Evolutionary conservation across 2,329 filamentous ascomycete species (phyloP).

Genomic region (Fusarium annulatum): DNA sequence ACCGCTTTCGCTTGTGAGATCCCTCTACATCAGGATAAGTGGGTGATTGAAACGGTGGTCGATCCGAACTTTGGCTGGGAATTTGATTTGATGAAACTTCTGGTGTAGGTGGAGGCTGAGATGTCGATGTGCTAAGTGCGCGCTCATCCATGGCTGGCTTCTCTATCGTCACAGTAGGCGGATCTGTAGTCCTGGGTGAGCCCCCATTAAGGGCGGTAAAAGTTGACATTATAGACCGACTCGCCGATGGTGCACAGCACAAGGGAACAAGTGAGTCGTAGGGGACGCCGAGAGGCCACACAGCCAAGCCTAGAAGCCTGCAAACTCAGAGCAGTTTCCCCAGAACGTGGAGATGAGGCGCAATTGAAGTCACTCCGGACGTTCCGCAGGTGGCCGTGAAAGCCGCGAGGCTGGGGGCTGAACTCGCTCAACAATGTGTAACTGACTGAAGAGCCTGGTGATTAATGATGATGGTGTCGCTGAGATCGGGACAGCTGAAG

Average conservation of each 20-base stretch:
- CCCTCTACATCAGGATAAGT: constrained; percentile 59
- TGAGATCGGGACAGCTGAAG: neutral
- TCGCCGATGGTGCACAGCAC: neutral
- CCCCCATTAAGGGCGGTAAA: constrained; percentile 64
- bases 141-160: constrained; percentile 51
- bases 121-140: constrained; percentile 40
- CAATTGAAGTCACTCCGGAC: constrained; percentile 24
- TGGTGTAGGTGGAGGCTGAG: constrained; percentile 43
- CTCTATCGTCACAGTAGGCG: constrained; percentile 45
- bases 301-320: constrained; percentile 4
- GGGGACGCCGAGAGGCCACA: neutral
- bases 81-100: constrained; percentile 51
- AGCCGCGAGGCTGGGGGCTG: constrained; percentile 6
- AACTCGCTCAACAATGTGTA: neutral
- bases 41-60: constrained; percentile 54
- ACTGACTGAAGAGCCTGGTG: neutral
- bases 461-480: constrained; percentile 3
- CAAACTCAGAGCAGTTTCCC: constrained; percentile 1
- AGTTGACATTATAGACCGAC: constrained; percentile 56
- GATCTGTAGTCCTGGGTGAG: constrained; percentile 58
- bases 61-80: constrained; percentile 55
- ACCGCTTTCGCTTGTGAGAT: constrained; percentile 76
- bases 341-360: constrained; percentile 5
- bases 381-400: constrained; percentile 30
- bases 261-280: neutral